Base-by-base conservation (phyloP, 345 rosid genomes). In the Euphorbia lathyris region DNA sequence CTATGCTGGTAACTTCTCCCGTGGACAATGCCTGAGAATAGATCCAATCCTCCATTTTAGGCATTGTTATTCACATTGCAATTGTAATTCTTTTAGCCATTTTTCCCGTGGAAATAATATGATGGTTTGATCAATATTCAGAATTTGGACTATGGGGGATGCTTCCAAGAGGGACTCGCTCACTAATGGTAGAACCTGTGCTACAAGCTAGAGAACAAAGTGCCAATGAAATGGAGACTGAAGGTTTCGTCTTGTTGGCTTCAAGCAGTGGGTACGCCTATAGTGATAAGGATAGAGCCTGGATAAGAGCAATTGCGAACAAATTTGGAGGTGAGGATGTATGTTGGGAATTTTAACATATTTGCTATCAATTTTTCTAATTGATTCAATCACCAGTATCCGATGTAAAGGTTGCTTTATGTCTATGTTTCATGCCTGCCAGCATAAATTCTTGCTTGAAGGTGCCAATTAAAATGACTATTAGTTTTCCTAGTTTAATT, bases 261-360 rank as follows among this genome's bases (percentile, higher is more conserved):
- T 89, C 98, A 69, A 87, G 96, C 75, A 77, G 80, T 66, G 78
- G 72, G 63, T 91, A 83, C 80, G 97, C 93, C 7, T 91, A 88
- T 76, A 79, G 76, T 29, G 85, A 94, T 64, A 89, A 91, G 80
- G 96, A 91, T 71, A 88, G 86, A 83, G 90, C 91, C 71, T 91
- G 98, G 97, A 89, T 86, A 76, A 78, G 65, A 89, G 93, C 87
- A 42, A 69, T 89, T 72, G 88, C 91, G 38, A 81, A 85, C 77
- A 91, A 88, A 83, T 83, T 89, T 69, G 65, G 77, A 83, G 83
- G 89, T 83, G 78, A 83, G 79, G 65, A 56, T 67, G 32, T 67
- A 63, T 7, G 9, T 52, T 60, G 74, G 69, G 70, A 77, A 65
- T 69, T 48, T 48, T 72, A 74, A 70, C 10, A 67, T 61, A 72